These are phyloP conservation scores for Thymus mandschuricus DNA, from an alignment of 257 asterid species.

Conservation along the genomic window DNA sequence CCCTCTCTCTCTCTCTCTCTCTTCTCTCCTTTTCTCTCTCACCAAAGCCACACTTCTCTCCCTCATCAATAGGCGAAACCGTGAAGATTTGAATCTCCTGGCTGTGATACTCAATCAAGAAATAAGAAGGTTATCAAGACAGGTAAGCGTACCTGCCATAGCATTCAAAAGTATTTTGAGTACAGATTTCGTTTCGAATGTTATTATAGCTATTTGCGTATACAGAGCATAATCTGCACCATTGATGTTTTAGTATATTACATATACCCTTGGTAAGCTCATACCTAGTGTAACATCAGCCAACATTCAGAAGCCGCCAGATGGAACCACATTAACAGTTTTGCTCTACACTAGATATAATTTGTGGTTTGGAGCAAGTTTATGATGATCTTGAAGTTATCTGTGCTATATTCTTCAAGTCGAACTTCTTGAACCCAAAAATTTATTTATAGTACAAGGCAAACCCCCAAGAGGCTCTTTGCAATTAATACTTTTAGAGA, in stretches of 20 bases:
- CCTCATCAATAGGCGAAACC: slow-evolving; percentile 65
- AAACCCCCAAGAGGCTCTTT: no score
- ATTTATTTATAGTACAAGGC: no score
- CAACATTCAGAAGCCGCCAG: slow-evolving; percentile 3
- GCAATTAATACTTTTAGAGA: no score
- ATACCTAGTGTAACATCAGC: neutral
- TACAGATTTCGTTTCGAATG: slow-evolving; percentile 1
- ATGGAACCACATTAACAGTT: neutral
- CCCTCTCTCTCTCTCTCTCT: neutral
- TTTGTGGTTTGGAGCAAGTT: neutral
- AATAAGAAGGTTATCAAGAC: slow-evolving; percentile 82
- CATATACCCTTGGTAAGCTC: neutral
- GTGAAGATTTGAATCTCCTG: slow-evolving; percentile 76
- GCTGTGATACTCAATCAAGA: slow-evolving; percentile 89
- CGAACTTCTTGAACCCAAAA: no score
- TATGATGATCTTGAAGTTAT: neutral
- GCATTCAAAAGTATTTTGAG: slow-evolving; percentile 1
- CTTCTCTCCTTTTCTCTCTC: slow-evolving; percentile 18
- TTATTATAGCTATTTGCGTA: neutral
- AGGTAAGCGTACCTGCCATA: slow-evolving; percentile 49
- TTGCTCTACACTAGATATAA: slow-evolving; percentile 1
- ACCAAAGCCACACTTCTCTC: slow-evolving; percentile 18
- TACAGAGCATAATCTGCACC: slow-evolving; percentile 10
- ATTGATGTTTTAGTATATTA: neutral
- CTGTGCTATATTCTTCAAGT: neutral